phyloP scores from a whole-genome alignment of 441 rosid species.

The Macaranga tanarius region DNA sequence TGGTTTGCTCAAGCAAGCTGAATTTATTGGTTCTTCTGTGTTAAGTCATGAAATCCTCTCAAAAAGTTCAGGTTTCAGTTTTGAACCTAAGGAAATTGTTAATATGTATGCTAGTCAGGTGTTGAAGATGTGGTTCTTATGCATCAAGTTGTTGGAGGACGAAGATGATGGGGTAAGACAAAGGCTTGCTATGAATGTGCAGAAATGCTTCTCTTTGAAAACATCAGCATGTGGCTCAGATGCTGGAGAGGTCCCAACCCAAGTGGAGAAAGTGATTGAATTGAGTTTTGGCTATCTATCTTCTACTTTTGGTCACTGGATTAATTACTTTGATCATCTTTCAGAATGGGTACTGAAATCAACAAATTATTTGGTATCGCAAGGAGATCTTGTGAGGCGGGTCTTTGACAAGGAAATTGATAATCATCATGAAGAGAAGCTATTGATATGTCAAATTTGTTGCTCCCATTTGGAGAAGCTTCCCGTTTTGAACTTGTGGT shows the following conservation, averaged over 20 bases:
- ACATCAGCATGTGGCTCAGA: slow-evolving; percentile 22
- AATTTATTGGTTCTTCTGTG: slow-evolving; percentile 53
- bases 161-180: slow-evolving; percentile 89
- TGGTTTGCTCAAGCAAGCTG: slow-evolving; percentile 83
- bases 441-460: slow-evolving; percentile 75
- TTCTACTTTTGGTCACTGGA: slow-evolving; percentile 75
- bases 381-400: slow-evolving; percentile 72
- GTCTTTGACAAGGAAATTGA: slow-evolving; percentile 97
- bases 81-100: slow-evolving; percentile 37
- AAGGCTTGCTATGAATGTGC: slow-evolving; percentile 61
- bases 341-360: slow-evolving; percentile 53
- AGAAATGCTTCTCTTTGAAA: slow-evolving; percentile 52
- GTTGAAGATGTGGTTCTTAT: slow-evolving; percentile 71
- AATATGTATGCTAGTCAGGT: slow-evolving; percentile 54
- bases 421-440: slow-evolving; percentile 95
- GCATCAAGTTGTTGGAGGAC: slow-evolving; percentile 86
- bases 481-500: slow-evolving; percentile 33
- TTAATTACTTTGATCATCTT: slow-evolving; percentile 62
- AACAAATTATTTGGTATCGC: slow-evolving; percentile 44
- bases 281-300: slow-evolving; percentile 70
- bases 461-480: slow-evolving; percentile 73
- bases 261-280: slow-evolving; percentile 88
- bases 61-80: slow-evolving; percentile 29
- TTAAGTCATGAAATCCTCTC: slow-evolving; percentile 35
- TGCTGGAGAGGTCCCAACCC: slow-evolving; percentile 56